A percentile compares a stretch with the other conserved stretches of the same genome.
Evolutionary conservation across 2,329 filamentous ascomycete genomes (phyloP).

Genomic region (Chaetomiaceae sp.): DNA sequence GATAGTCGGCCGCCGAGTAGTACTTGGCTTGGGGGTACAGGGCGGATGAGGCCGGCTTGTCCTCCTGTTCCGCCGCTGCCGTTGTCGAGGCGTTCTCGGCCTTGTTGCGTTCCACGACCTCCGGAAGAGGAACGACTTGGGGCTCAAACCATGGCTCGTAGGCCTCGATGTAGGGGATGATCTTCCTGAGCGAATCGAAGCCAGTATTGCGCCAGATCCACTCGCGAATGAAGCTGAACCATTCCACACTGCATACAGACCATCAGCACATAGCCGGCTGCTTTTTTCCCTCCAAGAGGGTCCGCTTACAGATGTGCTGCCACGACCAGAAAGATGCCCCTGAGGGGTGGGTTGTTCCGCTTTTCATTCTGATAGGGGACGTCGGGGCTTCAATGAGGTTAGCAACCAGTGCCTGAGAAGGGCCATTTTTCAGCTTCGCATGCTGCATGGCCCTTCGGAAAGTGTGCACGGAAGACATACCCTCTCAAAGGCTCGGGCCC

Average conservation of each 20-base stretch:
- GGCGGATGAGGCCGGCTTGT: slow-evolving; percentile 2
- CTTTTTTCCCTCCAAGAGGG: background rate
- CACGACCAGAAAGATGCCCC: slow-evolving; percentile 48
- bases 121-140: slow-evolving; percentile 37
- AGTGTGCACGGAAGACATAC: slow-evolving; percentile 25
- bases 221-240: slow-evolving; percentile 48
- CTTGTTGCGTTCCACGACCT: background rate
- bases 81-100: background rate
- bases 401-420: too few relatives aligned
- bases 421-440: too few relatives aligned
- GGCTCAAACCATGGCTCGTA: slow-evolving; percentile 46
- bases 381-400: slow-evolving; percentile 28
- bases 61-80: slow-evolving; percentile 5
- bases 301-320: slow-evolving; percentile 49
- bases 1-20: slow-evolving; percentile 46
- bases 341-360: slow-evolving; percentile 53
- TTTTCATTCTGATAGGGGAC: slow-evolving; percentile 41
- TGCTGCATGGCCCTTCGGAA: too few relatives aligned
- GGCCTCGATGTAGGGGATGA: slow-evolving; percentile 47
- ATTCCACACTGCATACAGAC: slow-evolving; percentile 44
- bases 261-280: slow-evolving; percentile 7
- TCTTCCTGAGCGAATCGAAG: slow-evolving; percentile 53
- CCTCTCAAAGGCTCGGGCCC: slow-evolving; percentile 35
- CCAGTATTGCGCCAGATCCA: slow-evolving; percentile 60
- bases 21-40: slow-evolving; percentile 26